Percentiles rank a stretch among this genome's conserved stretches.
These are phyloP conservation scores for Rhodosporidiobolus odoratus DNA, from an alignment of 768 basidiomycete species.

Conservation along the genomic window DNA sequence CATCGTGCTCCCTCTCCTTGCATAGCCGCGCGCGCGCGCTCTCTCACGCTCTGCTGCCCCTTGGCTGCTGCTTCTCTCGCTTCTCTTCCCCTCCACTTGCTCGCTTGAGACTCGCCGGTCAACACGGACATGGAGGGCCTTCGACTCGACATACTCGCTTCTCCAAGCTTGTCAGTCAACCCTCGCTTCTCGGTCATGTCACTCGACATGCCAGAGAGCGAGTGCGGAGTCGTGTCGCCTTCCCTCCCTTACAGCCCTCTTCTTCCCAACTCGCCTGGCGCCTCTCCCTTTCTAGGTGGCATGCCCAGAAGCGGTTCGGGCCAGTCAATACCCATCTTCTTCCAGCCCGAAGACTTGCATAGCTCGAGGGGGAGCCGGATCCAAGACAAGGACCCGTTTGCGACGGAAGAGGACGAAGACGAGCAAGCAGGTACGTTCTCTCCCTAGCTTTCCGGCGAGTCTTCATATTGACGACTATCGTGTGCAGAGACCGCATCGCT, in stretches of 20 bases:
- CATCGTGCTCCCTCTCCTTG: neutral
- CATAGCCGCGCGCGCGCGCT: too few relatives aligned
- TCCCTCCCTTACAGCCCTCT: neutral
- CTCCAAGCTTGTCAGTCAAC: neutral
- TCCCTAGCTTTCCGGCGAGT: neutral
- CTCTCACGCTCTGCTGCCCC: too few relatives aligned
- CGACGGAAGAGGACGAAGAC: neutral
- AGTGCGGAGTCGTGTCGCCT: neutral
- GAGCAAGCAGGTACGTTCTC: neutral
- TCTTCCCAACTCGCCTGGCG: neutral
- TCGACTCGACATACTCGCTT: neutral
- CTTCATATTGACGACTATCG: neutral
- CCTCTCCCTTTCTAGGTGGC: neutral
- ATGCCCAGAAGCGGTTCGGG: conserved; percentile 2
- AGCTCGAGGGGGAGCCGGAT: neutral
- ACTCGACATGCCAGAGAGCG: neutral
- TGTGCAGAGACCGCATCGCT: neutral
- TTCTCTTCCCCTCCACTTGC: neutral
- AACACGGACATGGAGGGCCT: neutral
- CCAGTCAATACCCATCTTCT: conserved; percentile 18
- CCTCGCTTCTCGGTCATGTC: neutral
- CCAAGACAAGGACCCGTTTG: neutral
- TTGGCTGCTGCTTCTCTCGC: neutral
- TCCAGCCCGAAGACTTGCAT: conserved; percentile 7
- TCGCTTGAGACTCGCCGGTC: neutral